Conservation (phyloP, 352 stramenopile species). For the Blastocystis sp. region DNA sequence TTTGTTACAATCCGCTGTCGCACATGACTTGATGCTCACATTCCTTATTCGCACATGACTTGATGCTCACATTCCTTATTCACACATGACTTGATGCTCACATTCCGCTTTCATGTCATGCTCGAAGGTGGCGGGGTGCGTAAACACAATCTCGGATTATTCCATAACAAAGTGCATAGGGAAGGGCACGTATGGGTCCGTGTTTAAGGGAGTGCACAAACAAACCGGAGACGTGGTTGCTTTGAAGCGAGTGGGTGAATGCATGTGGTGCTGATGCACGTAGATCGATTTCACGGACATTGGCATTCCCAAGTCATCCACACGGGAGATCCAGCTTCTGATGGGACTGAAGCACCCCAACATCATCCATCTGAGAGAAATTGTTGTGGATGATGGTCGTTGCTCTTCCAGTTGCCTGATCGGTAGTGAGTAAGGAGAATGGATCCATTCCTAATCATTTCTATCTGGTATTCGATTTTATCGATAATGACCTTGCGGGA, state of each 20-base stretch:
- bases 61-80: background rate
- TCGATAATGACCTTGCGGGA: constrained; percentile 52
- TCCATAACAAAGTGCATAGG: constrained; percentile 27
- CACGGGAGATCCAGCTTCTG: constrained; percentile 29
- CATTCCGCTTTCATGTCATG: background rate
- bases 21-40: background rate
- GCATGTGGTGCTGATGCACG: background rate
- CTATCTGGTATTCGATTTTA: constrained; percentile 55
- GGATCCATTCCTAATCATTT: constrained; percentile 1
- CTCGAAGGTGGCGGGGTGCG: background rate
- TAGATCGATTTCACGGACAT: constrained; percentile 52
- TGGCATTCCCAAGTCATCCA: constrained; percentile 56
- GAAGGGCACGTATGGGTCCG: constrained; percentile 45
- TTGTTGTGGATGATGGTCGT: constrained; percentile 21
- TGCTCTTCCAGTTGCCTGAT: background rate
- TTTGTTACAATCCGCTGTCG: constrained; percentile 14
- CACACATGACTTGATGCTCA: too few species aligned
- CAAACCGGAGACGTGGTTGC: constrained; percentile 11
- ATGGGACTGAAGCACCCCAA: background rate
- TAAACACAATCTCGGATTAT: constrained; percentile 19
- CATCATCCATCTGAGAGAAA: constrained; percentile 13
- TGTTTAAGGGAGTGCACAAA: constrained; percentile 35
- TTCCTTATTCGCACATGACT: too few species aligned
- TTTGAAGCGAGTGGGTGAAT: constrained; percentile 4
- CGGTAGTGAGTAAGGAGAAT: constrained; percentile 25